Evolutionary conservation across 202 grass and related monocot species (phyloP).

Genomic region (Carex arenaria): DNA sequence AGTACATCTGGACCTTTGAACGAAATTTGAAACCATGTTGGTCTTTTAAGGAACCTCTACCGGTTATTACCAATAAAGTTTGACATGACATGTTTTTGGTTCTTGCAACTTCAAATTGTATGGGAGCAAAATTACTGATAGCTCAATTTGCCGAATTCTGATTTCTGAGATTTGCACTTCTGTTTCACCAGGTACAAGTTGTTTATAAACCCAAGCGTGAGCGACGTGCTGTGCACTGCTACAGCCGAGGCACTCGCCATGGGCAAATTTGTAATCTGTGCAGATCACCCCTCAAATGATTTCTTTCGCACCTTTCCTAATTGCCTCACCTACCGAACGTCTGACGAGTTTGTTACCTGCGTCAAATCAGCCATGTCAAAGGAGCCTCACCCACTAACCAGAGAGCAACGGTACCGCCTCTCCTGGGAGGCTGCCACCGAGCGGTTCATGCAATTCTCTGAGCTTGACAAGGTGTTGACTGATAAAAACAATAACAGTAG

Average conservation of each 20-base stretch:
- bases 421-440: conserved; percentile 93
- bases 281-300: conserved; percentile 88
- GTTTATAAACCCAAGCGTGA: conserved; percentile 90
- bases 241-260: conserved; percentile 84
- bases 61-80: not conserved
- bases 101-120: not conserved
- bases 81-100: not conserved
- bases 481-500: not conserved
- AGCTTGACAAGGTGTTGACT: conserved; percentile 69
- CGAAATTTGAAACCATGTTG: not conserved
- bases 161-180: not conserved
- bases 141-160: not conserved
- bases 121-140: not conserved
- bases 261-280: conserved; percentile 91
- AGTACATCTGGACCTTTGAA: not conserved
- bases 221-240: conserved; percentile 85
- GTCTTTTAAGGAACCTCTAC: not conserved
- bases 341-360: conserved; percentile 73
- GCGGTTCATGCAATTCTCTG: conserved; percentile 79
- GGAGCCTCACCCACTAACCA: conserved; percentile 67
- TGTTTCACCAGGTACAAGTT: conserved; percentile 72
- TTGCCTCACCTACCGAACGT: conserved; percentile 66
- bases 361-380: conserved; percentile 83
- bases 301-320: conserved; percentile 87
- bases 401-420: conserved; percentile 61